These are phyloP conservation scores for Cyclotella distinguenda DNA, from an alignment of 108 stramenopile genomes.

Conservation along the genomic window DNA sequence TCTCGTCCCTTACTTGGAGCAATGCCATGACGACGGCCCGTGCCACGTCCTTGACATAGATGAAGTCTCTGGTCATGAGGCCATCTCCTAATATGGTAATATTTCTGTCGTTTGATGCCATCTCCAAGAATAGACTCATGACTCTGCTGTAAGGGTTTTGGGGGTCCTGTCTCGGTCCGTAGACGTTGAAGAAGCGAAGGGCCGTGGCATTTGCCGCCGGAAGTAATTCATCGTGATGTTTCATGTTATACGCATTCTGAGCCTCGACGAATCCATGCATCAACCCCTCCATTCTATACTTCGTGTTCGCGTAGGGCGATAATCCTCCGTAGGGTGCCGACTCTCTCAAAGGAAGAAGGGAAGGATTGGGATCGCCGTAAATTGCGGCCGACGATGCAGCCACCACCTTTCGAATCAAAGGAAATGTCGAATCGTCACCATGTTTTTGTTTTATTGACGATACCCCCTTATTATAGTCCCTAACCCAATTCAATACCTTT, in stretches of 20 bases:
- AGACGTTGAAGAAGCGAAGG: conserved; percentile 88
- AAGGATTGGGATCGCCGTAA: conserved; percentile 48
- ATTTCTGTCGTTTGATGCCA: conserved; percentile 67
- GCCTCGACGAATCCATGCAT: conserved; percentile 57
- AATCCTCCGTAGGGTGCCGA: conserved; percentile 66
- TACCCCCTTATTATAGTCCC: conserved; percentile 24
- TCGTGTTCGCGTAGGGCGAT: conserved; percentile 85
- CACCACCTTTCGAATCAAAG: conserved; percentile 34
- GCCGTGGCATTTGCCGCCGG: conserved; percentile 63
- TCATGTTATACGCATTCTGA: conserved; percentile 18
- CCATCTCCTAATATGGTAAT: conserved; percentile 97
- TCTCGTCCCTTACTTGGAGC: conserved; percentile 21
- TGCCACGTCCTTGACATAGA: conserved; percentile 97
- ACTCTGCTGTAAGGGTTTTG: conserved; percentile 56
- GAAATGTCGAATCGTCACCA: background rate
- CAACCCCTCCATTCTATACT: conserved; percentile 80
- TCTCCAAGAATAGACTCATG: conserved; percentile 61
- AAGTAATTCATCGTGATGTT: conserved; percentile 19
- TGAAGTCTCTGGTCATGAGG: conserved; percentile 93
- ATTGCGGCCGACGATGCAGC: conserved; percentile 46
- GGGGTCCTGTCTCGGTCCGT: conserved; percentile 80
- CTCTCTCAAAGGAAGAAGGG: conserved; percentile 33
- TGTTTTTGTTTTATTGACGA: background rate
- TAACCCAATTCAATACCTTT: conserved; percentile 51
- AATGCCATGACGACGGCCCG: conserved; percentile 74